Evolutionary conservation across 257 asterid species (phyloP), one percentile per base, ranked within the genome.

Genomic region (Gynochthodes officinalis): DNA sequence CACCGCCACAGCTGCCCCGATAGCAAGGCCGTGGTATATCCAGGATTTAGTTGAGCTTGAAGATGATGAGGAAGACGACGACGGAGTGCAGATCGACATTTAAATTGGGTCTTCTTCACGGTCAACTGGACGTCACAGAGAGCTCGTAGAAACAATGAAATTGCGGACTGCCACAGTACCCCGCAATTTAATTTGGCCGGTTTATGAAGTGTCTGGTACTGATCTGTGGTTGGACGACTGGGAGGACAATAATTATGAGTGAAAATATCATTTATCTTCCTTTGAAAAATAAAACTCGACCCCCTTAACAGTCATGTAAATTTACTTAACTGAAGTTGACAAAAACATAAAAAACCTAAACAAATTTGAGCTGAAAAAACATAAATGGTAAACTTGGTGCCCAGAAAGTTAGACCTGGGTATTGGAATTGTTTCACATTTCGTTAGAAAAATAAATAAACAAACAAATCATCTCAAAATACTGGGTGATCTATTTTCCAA

Each of bases 331-430:
- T n/a, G n/a, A n/a, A n/a, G n/a, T n/a, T n/a, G n/a, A n/a, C n/a
- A n/a, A n/a, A n/a, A n/a, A n/a, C n/a, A n/a, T n/a, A n/a, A n/a
- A n/a, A n/a, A n/a, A n/a, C n/a, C n/a, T n/a, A n/a, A n/a, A n/a
- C n/a, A n/a, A n/a, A n/a, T n/a, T n/a, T n/a, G n/a, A n/a, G n/a
- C n/a, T n/a, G n/a, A n/a, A n/a, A n/a, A n/a, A n/a, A n/a, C 98
- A 64, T 78, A 89, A 64, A 90, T 75, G 63, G 96, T 86, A 79
- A 93, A 93, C 90, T 90, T 93, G 60, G 98, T 93, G 37, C 98
- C 97, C 60, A 93, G 89, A 72, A 93, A 90, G 82, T 93, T 93
- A 44, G 98, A 90, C 85, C 98, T 93, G 87, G 53, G 76, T 21
- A 72, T 21, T 3, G 9, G 69, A 75, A 79, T 30, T 13, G 52